Evolutionary conservation across 495 filamentous ascomycete genomes (phyloP).

Genomic region (Penicillium fimorum): DNA sequence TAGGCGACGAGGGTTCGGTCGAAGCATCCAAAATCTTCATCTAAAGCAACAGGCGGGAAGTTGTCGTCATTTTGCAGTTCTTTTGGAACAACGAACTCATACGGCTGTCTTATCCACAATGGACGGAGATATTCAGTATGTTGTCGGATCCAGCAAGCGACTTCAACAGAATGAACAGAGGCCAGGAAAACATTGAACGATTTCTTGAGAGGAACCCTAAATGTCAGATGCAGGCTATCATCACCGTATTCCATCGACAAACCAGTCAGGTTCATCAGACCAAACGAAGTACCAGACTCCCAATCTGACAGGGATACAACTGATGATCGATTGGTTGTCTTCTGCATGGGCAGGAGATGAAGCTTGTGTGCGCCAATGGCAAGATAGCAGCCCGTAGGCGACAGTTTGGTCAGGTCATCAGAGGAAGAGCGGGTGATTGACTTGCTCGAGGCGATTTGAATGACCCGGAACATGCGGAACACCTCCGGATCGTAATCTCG

Average conservation of each 20-base stretch:
- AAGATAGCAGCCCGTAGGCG: constrained; percentile 75
- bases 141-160: constrained; percentile 70
- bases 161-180: constrained; percentile 72
- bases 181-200: constrained; percentile 70
- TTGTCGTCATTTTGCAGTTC: constrained; percentile 60
- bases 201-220: constrained; percentile 67
- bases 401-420: constrained; percentile 74
- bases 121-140: constrained; percentile 78
- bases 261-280: constrained; percentile 70
- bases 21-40: constrained; percentile 77
- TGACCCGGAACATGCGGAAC: constrained; percentile 80
- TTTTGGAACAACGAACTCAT: constrained; percentile 60
- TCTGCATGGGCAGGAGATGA: constrained; percentile 74
- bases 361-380: constrained; percentile 81
- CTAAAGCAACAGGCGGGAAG: constrained; percentile 58
- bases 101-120: constrained; percentile 71
- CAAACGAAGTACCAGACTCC: constrained; percentile 57
- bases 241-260: constrained; percentile 68
- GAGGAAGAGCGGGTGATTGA: constrained; percentile 60
- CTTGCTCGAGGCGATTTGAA: constrained; percentile 67
- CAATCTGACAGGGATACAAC: constrained; percentile 51
- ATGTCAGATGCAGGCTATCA: constrained; percentile 82
- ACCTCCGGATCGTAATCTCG: constrained; percentile 67
- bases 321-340: constrained; percentile 54
- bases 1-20: constrained; percentile 85